Evolutionary conservation across 2,329 filamentous ascomycete species (phyloP).

Genomic region (Arthroderma sp.): DNA sequence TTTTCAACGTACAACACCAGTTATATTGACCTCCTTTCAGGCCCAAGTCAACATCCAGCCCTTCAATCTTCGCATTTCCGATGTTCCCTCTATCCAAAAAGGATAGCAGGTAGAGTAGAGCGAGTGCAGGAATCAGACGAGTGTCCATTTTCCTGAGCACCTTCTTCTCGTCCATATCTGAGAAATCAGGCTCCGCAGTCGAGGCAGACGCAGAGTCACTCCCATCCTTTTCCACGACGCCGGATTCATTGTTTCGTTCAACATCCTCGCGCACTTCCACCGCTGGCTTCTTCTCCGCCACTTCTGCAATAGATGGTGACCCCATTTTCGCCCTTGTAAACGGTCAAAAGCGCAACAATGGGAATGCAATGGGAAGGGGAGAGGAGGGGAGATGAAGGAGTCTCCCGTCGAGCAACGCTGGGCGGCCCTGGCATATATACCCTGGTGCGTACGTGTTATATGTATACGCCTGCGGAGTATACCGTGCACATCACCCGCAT

Average conservation of each 20-base stretch:
- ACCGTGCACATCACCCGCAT: background rate
- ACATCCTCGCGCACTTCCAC: background rate
- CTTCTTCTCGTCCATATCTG: slow-evolving; percentile 30
- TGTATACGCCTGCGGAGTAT: background rate
- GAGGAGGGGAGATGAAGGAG: background rate
- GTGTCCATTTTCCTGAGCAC: slow-evolving; percentile 33
- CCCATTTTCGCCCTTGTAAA: background rate
- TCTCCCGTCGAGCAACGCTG: background rate
- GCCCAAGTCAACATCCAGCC: slow-evolving; percentile 16
- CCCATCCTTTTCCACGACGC: background rate
- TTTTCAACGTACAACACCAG: slow-evolving; percentile 16
- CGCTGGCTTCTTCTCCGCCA: background rate
- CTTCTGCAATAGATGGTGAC: background rate
- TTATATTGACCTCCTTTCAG: slow-evolving; percentile 20
- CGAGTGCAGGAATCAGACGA: slow-evolving; percentile 29
- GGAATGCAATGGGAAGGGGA: background rate
- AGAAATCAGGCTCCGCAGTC: slow-evolving; percentile 18
- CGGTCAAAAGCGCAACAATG: background rate
- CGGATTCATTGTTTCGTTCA: background rate
- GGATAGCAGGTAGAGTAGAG: slow-evolving; percentile 28
- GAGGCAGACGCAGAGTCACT: background rate
- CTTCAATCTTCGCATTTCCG: slow-evolving; percentile 22
- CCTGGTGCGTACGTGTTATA: background rate
- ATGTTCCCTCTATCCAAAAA: slow-evolving; percentile 23
- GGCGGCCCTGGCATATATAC: background rate